These are phyloP conservation scores for Phytopythium sindhum DNA, from an alignment of 352 stramenopile genomes.

Conservation along the genomic window DNA sequence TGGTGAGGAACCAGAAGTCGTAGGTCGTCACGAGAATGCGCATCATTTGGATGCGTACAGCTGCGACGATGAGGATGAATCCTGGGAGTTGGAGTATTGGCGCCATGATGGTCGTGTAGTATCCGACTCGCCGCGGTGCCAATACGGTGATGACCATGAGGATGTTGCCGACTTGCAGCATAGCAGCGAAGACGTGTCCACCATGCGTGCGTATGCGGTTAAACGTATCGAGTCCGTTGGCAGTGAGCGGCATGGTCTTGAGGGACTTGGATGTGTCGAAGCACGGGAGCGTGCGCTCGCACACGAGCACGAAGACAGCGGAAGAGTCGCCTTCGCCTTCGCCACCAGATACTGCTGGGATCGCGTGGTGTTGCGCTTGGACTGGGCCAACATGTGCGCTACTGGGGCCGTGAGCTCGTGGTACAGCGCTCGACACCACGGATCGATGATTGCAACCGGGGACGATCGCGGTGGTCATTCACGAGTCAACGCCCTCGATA, in stretches of 20 bases:
- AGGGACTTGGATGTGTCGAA: slow-evolving; percentile 26
- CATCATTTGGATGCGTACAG: slow-evolving; percentile 24
- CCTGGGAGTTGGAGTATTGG: slow-evolving; percentile 21
- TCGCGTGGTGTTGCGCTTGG: too few relatives aligned
- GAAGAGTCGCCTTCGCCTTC: too few relatives aligned
- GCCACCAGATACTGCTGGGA: too few relatives aligned
- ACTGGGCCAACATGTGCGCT: too few relatives aligned
- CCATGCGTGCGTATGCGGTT: slow-evolving; percentile 14
- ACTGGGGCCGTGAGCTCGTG: too few relatives aligned
- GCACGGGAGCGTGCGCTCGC: slow-evolving; percentile 7
- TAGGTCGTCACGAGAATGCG: slow-evolving; percentile 23
- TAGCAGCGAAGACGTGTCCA: slow-evolving; percentile 11
- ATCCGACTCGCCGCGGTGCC: slow-evolving; percentile 7
- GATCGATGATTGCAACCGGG: neutral
- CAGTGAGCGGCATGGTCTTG: slow-evolving; percentile 20
- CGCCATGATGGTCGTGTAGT: slow-evolving; percentile 15
- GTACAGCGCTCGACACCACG: too few relatives aligned
- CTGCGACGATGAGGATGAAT: slow-evolving; percentile 17
- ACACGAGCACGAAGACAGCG: neutral
- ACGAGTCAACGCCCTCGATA: neutral
- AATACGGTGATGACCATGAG: slow-evolving; percentile 16
- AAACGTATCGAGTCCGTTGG: slow-evolving; percentile 9
- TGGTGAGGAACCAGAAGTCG: slow-evolving; percentile 32
- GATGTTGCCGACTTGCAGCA: slow-evolving; percentile 19
- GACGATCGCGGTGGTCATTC: neutral